Evolutionary conservation across 768 basidiomycete genomes (phyloP).

Genomic region (Lanmaoa rubissima): DNA sequence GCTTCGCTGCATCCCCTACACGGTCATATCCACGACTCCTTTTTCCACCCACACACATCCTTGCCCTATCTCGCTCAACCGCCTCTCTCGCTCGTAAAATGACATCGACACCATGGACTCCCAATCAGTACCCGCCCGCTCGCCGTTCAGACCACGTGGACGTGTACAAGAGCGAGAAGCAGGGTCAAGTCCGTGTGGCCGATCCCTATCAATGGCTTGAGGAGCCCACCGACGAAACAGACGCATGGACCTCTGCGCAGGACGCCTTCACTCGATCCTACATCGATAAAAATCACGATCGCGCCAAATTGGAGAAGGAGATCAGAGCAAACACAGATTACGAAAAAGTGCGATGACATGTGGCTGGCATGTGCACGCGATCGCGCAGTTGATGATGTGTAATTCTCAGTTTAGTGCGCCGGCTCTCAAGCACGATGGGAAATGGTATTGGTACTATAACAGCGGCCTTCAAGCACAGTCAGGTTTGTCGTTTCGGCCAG

Average conservation of each 20-base stretch:
- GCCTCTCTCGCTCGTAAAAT: slow-evolving; percentile 26
- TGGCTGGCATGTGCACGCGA: not conserved
- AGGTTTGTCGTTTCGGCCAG: slow-evolving; percentile 21
- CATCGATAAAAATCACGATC: slow-evolving; percentile 62
- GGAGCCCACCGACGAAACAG: slow-evolving; percentile 57
- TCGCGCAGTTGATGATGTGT: not conserved
- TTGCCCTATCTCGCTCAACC: not conserved
- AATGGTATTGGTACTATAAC: slow-evolving; percentile 84
- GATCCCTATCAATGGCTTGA: slow-evolving; percentile 82
- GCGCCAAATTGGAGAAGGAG: slow-evolving; percentile 53
- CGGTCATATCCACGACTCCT: slow-evolving; percentile 5
- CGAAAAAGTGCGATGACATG: slow-evolving; percentile 37
- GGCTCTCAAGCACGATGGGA: slow-evolving; percentile 55
- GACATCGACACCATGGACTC: slow-evolving; percentile 48
- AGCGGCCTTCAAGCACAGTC: slow-evolving; percentile 72
- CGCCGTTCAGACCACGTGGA: slow-evolving; percentile 68
- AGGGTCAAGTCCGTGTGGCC: slow-evolving; percentile 59
- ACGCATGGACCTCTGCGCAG: slow-evolving; percentile 62
- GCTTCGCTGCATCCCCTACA: slow-evolving; percentile 12
- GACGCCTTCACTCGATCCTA: slow-evolving; percentile 56
- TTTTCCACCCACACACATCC: slow-evolving; percentile 2
- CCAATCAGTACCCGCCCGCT: slow-evolving; percentile 60
- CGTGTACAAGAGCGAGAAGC: slow-evolving; percentile 60
- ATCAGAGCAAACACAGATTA: slow-evolving; percentile 57
- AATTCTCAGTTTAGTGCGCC: slow-evolving; percentile 60